Evolutionary conservation across 208 protist species (phyloP).

Genomic region (Acanthamoeba lenticulata): DNA sequence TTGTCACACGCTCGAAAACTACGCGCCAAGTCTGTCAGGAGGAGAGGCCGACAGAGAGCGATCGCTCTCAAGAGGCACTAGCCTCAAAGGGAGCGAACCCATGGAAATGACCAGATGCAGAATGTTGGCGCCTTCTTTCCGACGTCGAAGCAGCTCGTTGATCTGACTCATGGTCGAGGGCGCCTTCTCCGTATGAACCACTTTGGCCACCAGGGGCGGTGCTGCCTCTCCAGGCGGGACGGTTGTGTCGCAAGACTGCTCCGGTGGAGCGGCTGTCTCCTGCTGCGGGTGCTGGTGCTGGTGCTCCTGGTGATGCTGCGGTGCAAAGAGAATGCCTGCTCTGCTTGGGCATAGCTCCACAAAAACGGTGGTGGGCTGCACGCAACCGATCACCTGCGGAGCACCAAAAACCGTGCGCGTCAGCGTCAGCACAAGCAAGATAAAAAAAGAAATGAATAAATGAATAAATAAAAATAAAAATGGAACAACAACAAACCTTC

Average conservation of each 20-base stretch:
- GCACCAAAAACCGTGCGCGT: neutral
- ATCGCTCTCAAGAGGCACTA: neutral
- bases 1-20: constrained; percentile 12
- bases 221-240: neutral
- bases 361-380: constrained; percentile 37
- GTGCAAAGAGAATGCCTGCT: constrained; percentile 28
- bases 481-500: neutral
- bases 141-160: neutral
- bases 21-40: too few relatives aligned
- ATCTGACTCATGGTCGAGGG: neutral
- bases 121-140: constrained; percentile 13
- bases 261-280: neutral
- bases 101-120: constrained; percentile 8
- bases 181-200: neutral
- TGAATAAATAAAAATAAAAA: neutral
- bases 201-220: neutral
- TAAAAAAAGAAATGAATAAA: too few relatives aligned
- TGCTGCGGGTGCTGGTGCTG: neutral
- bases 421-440: too few relatives aligned
- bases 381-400: neutral
- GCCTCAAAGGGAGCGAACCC: neutral
- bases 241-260: neutral
- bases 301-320: neutral
- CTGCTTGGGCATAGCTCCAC: neutral
- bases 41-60: neutral